These are phyloP conservation scores for Celoporthe dispersa DNA, from an alignment of 2,329 filamentous ascomycete species.

Conservation along the genomic window DNA sequence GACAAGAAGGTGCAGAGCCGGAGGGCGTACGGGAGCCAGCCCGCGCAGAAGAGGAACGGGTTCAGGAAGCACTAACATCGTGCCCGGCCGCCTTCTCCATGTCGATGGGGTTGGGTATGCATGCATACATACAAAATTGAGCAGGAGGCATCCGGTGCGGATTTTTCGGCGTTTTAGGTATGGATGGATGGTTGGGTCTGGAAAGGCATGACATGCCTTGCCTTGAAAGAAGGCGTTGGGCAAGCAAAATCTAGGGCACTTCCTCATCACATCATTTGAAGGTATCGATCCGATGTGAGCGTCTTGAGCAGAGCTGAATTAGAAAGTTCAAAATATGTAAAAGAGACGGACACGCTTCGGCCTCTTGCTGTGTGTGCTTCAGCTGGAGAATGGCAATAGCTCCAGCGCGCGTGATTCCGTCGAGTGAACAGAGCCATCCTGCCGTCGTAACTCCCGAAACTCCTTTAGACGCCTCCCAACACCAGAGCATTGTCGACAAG, in stretches of 20 bases:
- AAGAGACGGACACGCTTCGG: neutral
- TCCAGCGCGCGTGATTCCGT: neutral
- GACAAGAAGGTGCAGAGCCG: conserved; percentile 70
- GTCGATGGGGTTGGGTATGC: too few species aligned
- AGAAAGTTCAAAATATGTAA: neutral
- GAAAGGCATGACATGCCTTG: conserved; percentile 7
- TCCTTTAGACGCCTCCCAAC: conserved; percentile 6
- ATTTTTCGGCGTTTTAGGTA: neutral
- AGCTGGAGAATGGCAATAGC: neutral
- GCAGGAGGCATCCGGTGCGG: neutral
- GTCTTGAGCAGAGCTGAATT: conserved; percentile 3
- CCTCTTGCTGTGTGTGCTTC: neutral
- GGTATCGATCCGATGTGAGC: neutral
- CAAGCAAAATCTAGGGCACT: conserved; percentile 9
- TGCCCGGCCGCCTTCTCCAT: neutral
- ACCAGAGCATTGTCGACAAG: conserved; percentile 19
- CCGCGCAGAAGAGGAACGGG: conserved; percentile 53
- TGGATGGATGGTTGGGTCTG: neutral
- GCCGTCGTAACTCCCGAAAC: neutral
- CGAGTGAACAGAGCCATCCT: neutral
- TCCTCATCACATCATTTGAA: neutral
- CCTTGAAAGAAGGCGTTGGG: conserved; percentile 17
- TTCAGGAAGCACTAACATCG: conserved; percentile 25
- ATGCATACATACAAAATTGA: neutral
- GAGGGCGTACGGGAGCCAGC: conserved; percentile 79